phyloP scores from a whole-genome alignment of 2,329 filamentous ascomycete species.

The Aspergillus udagawae region DNA sequence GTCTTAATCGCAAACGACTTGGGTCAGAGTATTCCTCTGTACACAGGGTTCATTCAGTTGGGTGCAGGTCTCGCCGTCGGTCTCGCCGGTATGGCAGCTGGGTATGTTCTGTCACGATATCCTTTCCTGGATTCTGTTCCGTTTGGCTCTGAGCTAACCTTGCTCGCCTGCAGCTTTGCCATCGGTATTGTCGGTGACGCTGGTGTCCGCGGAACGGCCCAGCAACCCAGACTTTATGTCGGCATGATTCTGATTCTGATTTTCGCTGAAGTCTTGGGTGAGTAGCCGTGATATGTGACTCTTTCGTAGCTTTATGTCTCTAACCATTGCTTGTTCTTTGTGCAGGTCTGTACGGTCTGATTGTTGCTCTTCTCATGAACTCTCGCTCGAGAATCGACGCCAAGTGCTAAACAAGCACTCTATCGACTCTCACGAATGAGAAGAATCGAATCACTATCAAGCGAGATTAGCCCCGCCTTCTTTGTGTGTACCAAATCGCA shows the following conservation, averaged over 20 bases:
- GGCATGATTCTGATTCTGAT: conserved; percentile 99
- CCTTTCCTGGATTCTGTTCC: neutral
- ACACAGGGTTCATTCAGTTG: conserved; percentile 80
- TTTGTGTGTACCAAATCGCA: conserved; percentile 5
- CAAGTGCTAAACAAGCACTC: conserved; percentile 49
- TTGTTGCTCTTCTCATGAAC: conserved; percentile 99
- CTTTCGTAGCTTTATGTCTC: neutral
- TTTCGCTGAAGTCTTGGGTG: conserved; percentile 98
- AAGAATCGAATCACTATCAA: conserved; percentile 9
- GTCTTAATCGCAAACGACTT: conserved; percentile 81
- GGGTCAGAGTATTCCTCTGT: conserved; percentile 67
- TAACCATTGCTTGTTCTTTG: neutral
- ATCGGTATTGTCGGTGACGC: conserved; percentile 73
- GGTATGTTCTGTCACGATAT: conserved; percentile 32
- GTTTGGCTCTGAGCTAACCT: conserved; percentile 9
- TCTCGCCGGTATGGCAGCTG: conserved; percentile 76
- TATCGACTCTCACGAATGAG: conserved; percentile 8
- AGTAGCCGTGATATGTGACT: conserved; percentile 32
- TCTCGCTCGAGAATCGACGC: conserved; percentile 70
- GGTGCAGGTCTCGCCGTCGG: conserved; percentile 79
- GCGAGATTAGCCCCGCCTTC: conserved; percentile 3
- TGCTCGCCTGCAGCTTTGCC: conserved; percentile 57
- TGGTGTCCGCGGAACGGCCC: conserved; percentile 50
- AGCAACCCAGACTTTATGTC: conserved; percentile 68
- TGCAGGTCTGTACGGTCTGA: conserved; percentile 94